These are phyloP conservation scores for Euclidium syriacum DNA, from an alignment of 345 rosid species.

Conservation along the genomic window DNA sequence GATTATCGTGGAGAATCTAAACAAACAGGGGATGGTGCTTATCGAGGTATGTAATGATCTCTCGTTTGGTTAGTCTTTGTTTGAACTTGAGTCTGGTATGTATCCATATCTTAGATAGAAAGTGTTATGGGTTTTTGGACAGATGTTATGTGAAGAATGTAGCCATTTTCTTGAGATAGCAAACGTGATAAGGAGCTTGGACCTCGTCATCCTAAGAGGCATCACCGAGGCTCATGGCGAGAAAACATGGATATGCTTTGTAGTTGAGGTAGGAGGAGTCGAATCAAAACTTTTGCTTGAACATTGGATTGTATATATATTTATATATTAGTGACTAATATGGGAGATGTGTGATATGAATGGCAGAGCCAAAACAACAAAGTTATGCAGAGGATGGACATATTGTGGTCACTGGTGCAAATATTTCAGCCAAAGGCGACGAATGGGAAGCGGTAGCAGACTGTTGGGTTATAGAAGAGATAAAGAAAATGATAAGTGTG, in stretches of 20 bases:
- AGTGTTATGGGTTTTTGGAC: slow-evolving; percentile 30
- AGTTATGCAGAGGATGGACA: slow-evolving; percentile 83
- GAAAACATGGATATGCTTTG: slow-evolving; percentile 80
- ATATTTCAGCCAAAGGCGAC: slow-evolving; percentile 65
- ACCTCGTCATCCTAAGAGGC: slow-evolving; percentile 82
- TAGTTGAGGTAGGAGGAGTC: slow-evolving; percentile 68
- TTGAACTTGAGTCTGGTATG: neutral
- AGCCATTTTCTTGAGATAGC: slow-evolving; percentile 93
- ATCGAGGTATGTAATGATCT: slow-evolving; percentile 54
- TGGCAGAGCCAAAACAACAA: slow-evolving; percentile 71
- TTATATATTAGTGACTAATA: neutral
- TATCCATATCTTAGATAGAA: neutral
- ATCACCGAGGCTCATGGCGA: slow-evolving; percentile 70
- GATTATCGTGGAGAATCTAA: slow-evolving; percentile 83
- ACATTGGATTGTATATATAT: neutral
- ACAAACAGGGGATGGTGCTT: slow-evolving; percentile 78
- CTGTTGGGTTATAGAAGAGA: neutral
- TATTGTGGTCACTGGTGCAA: slow-evolving; percentile 91
- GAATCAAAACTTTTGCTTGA: neutral
- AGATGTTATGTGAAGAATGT: slow-evolving; percentile 93
- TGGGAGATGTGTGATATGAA: neutral
- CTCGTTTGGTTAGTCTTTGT: neutral
- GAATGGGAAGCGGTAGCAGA: slow-evolving; percentile 30
- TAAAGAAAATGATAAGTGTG: neutral
- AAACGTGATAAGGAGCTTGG: slow-evolving; percentile 79